Base-by-base conservation (phyloP, 768 basidiomycete species). In the Dictyophora rubrovolvata region DNA sequence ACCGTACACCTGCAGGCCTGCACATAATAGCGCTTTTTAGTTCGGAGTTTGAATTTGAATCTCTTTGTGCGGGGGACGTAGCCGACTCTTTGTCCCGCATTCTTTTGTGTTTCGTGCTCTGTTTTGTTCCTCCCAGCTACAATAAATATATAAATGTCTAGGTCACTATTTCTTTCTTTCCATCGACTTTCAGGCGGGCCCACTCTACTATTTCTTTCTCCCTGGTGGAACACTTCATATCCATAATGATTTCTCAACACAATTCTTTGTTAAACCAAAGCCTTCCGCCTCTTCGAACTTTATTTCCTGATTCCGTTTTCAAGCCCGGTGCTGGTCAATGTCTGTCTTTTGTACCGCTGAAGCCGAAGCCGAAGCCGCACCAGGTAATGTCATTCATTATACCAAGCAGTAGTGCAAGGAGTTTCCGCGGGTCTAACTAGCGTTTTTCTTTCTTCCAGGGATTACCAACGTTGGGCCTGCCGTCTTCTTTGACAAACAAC, bases 211-310 rank as follows among this genome's bases (percentile, higher is more conserved):
- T 42, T 42, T 51, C 56, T 50, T 22, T 34, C 34, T 58, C 56
- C 56, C 56, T 58, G 55, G 56, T 51, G 56, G 56, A 58, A 10
- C n/a, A 42, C 34, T 51, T 50, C 17, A 56, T 48, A 56, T n/a
- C 47, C 14, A 49, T 14, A 14, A 51, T 50, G 18, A 47, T 51
- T 37, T 20, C 48, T 33, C 34, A 28, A 22, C 18, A 18, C 56
- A 48, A n/a, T 50, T 18, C 47, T 1, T 33, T 34, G 11, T 22
- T 47, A 20, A 14, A 22, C 56, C 48, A 58, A 58, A 28, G 23
- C 7, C 48, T 58, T 33, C 56, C 56, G 5, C 48, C 56, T 23
- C 48, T 58, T 3, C 56, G 48, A n/a, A 58, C 56, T 21, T 33
- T 58, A 8, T 51, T 58, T 35, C 56, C 56, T 51, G 48, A 21